Evolutionary conservation across 1,284 basidiomycete genomes (phyloP).

Genomic region (Inonotus hispidus): DNA sequence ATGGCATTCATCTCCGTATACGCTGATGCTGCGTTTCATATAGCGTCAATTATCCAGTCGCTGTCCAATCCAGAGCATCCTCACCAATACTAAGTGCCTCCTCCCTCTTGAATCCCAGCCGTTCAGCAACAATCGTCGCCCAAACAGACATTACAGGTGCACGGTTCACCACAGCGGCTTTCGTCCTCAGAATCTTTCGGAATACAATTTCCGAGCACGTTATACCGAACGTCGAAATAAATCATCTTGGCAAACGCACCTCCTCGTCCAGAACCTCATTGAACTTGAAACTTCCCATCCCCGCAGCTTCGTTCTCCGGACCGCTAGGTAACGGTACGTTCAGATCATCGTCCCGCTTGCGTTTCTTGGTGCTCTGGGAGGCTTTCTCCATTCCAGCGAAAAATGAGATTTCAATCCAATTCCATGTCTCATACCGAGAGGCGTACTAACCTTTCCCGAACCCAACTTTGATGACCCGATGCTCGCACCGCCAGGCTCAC

Average conservation of each 20-base stretch:
- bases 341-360: slow-evolving; percentile 44
- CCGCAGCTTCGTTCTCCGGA: slow-evolving; percentile 42
- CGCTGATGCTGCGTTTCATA: slow-evolving; percentile 58
- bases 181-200: slow-evolving; percentile 50
- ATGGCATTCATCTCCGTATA: slow-evolving; percentile 92
- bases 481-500: slow-evolving; percentile 12
- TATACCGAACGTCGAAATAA: slow-evolving; percentile 11
- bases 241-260: slow-evolving; percentile 33
- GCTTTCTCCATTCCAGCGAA: slow-evolving; percentile 27
- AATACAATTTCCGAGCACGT: neutral
- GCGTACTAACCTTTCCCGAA: slow-evolving; percentile 13
- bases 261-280: slow-evolving; percentile 66
- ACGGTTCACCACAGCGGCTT: slow-evolving; percentile 74
- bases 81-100: slow-evolving; percentile 87
- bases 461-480: slow-evolving; percentile 27
- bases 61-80: slow-evolving; percentile 12
- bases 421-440: neutral
- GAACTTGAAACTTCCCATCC: slow-evolving; percentile 59
- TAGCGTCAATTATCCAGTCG: neutral
- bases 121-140: slow-evolving; percentile 81
- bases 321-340: slow-evolving; percentile 59
- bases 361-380: slow-evolving; percentile 39
- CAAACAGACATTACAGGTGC: slow-evolving; percentile 94
- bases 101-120: slow-evolving; percentile 77
- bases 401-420: neutral